Conservation (phyloP, 2,329 filamentous ascomycete genomes). For the Thelonectria olida region DNA sequence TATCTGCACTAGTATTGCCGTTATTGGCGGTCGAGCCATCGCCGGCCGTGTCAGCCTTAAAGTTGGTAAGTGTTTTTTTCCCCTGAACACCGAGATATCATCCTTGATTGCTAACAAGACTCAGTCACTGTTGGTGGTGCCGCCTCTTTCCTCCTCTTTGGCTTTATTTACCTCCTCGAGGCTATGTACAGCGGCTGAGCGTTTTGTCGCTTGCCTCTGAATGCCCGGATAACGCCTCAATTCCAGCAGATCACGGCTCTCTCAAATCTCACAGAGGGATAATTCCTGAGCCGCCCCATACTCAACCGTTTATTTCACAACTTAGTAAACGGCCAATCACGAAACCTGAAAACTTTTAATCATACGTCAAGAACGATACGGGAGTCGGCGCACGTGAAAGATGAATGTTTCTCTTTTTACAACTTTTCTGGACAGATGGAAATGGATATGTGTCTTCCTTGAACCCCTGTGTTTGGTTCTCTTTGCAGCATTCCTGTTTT, state of each 20-base stretch:
- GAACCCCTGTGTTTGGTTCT: not conserved
- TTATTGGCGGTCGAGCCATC: conserved; percentile 90
- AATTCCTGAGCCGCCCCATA: not conserved
- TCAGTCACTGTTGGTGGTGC: conserved; percentile 93
- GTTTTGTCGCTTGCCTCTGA: not conserved
- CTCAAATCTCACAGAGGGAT: not conserved
- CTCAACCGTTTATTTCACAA: conserved; percentile 6
- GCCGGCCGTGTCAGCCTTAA: conserved; percentile 94
- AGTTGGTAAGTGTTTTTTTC: conserved; percentile 76
- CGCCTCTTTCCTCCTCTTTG: conserved; percentile 88
- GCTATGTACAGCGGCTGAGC: conserved; percentile 65
- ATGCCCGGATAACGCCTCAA: conserved; percentile 15
- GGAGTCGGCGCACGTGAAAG: not conserved
- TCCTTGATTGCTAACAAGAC: conserved; percentile 32
- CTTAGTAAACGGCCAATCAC: conserved; percentile 8
- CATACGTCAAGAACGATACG: conserved; percentile 1
- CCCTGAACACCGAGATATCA: not conserved
- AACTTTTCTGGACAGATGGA: not conserved
- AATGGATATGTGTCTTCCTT: not conserved
- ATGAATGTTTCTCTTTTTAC: conserved; percentile 1
- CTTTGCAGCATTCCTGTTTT: not conserved
- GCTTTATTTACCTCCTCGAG: conserved; percentile 89
- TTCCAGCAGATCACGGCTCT: conserved; percentile 23
- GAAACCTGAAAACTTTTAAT: conserved; percentile 2
- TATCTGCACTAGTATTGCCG: conserved; percentile 89